Base-by-base conservation (phyloP, 1,139 yeast species). In the Geotrichum europaeum region DNA sequence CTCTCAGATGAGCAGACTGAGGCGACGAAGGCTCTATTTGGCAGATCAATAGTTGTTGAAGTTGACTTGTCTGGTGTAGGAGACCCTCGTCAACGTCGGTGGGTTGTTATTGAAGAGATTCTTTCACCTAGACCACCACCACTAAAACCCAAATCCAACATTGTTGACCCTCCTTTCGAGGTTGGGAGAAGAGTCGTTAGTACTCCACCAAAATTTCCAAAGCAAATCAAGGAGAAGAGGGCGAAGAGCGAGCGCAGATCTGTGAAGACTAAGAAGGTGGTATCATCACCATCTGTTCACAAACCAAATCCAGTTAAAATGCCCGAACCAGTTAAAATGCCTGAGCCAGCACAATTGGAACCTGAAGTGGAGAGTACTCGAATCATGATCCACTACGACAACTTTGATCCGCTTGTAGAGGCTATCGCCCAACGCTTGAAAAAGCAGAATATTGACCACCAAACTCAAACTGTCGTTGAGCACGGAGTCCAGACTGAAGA, bases 71-170 rank as follows among this genome's bases (percentile, higher is more conserved):
- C 45, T 15, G 45, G 45, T 40, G 20, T 40, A n/a, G 45, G 45
- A n/a, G 45, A 40, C 22, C 9, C 45, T 40, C 45, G 20, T 40
- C 45, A 40, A 40, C 45, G 45, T n/a, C 45, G 45, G 15, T 89
- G 96, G 96, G 81, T 89, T 32, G 83, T 89, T n/a, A 79, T 89
- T 12, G 89, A 91, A 64, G 96, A 89, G 59, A 61, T 71, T 9
- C 60, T 70, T 36, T 60, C 65, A 25, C 72, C 73, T 9, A 63
- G 60, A 13, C 73, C 73, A 0, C 59, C 64, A 3, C 71, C 72
- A 34, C 60, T 67, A 59, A 60, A 61, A 51, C 60, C 60, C 22
- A 56, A 62, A 36, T 56, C 64, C 6, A 45, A 60, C 15, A 49
- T 49, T 18, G 50, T 49, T 25, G 58, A 56, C 49, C 30, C 43